Base-by-base conservation (phyloP, 331 rosid species). In the Pyrus hybrid region DNA sequence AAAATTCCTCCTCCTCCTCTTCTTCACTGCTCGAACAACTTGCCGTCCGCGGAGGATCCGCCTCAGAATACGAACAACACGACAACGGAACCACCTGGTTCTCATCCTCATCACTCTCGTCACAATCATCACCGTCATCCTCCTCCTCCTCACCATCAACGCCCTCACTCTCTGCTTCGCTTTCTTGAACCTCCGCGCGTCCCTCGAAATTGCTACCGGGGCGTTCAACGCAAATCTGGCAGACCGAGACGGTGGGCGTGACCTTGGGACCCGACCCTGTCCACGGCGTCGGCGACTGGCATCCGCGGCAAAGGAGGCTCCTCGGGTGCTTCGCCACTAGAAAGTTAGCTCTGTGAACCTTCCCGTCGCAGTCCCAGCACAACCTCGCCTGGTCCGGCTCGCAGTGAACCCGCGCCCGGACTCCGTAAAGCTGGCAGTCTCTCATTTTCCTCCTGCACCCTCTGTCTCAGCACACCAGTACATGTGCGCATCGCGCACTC, bases 321-420 rank as follows among this genome's bases (percentile, higher is more conserved):
- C 97, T 63, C 1, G 76, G 68, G 69, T 92, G 97, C 58, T 85
- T 92, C 0, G 88, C 96, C 25, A 90, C 96, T 20, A 92, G 85
- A 64, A 92, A 92, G 76, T 93, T 93, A 0, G 97, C 97, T 3
- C 90, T 80, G 85, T 90, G 97, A 71, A 93, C 97, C 47, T 77
- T 87, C 83, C 67, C 81, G n/a, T 93, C 97, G 75, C 94, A 93
- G 70, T 60, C 84, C 96, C 93, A 93, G 79, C 97, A 93, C 22
- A 93, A 58, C 65, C 80, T 93, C 12, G 97, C 96, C 77, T 81
- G 84, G 85, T 93, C 97, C 7, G 96, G 79, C 58, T 90, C 90
- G 30, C 97, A 93, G 70, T 81, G 71, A 85, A 83, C 86, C 89
- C 67, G 76, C 8, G 94, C 97, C 12, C 51, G 66, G 77, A 70